These are phyloP conservation scores for Emericellopsis terricola DNA, from an alignment of 495 filamentous ascomycete genomes.

Conservation along the genomic window DNA sequence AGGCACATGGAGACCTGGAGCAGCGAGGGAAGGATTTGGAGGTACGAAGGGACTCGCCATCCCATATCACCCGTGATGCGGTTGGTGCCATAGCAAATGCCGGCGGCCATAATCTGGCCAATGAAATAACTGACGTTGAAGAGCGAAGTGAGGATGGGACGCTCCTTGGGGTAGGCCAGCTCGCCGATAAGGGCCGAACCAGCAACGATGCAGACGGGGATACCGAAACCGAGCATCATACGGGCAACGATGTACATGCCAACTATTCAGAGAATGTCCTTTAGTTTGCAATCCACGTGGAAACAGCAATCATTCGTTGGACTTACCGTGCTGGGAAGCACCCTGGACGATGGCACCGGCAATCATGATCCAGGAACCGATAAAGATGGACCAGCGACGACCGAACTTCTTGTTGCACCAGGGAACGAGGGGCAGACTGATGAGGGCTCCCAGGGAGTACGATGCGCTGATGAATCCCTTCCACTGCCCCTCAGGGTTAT, in stretches of 20 bases:
- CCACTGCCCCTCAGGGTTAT: slow-evolving; percentile 17
- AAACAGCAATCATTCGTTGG: slow-evolving; percentile 38
- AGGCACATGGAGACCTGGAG: slow-evolving; percentile 32
- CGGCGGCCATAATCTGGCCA: slow-evolving; percentile 29
- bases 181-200: slow-evolving; percentile 47
- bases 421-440: slow-evolving; percentile 38
- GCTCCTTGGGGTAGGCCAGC: slow-evolving; percentile 47
- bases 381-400: slow-evolving; percentile 39
- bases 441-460: slow-evolving; percentile 37
- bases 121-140: slow-evolving; percentile 37
- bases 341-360: slow-evolving; percentile 40
- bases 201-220: slow-evolving; percentile 10
- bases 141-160: slow-evolving; percentile 41
- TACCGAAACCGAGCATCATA: slow-evolving; percentile 15
- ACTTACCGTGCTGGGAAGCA: slow-evolving; percentile 25
- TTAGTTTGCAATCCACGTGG: slow-evolving; percentile 34
- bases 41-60: slow-evolving; percentile 35
- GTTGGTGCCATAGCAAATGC: slow-evolving; percentile 32
- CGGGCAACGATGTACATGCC: slow-evolving; percentile 28
- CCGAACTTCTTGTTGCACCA: slow-evolving; percentile 38
- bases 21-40: slow-evolving; percentile 34
- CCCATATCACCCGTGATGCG: slow-evolving; percentile 29
- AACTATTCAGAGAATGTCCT: too few relatives aligned
- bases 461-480: slow-evolving; percentile 27
- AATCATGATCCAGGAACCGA: slow-evolving; percentile 47